phyloP scores from a whole-genome alignment of 345 rosid genomes.

The Brassica carinata region DNA sequence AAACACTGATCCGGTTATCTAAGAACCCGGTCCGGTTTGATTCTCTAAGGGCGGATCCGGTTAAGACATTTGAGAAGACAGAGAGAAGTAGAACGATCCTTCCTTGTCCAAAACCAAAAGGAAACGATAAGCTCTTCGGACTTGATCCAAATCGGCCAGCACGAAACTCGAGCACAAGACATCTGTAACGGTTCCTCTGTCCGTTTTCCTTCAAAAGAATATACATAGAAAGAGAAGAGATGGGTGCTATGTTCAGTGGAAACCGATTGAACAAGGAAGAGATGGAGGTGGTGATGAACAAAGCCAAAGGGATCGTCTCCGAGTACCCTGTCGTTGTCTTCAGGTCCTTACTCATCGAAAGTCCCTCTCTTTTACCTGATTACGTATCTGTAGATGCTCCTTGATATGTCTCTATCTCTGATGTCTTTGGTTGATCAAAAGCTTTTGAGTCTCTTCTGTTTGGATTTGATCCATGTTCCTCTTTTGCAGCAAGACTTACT shows the following conservation, averaged over 20 bases:
- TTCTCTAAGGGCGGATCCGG: not conserved
- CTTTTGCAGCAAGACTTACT: slow-evolving; percentile 64
- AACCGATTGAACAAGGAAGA: too few relatives aligned
- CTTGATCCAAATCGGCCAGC: slow-evolving; percentile 17
- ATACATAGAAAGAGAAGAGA: slow-evolving; percentile 12
- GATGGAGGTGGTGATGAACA: slow-evolving; percentile 49
- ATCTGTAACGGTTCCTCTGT: slow-evolving; percentile 15
- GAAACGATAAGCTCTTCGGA: not conserved
- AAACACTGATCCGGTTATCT: not conserved
- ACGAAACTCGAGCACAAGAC: slow-evolving; percentile 23
- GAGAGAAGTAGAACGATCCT: too few relatives aligned
- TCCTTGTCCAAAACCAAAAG: too few relatives aligned
- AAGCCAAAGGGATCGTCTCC: slow-evolving; percentile 59
- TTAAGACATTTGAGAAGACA: not conserved
- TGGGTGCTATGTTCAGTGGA: slow-evolving; percentile 50
- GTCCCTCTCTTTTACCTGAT: not conserved
- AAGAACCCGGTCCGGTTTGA: not conserved
- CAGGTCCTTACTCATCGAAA: slow-evolving; percentile 5
- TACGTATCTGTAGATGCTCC: not conserved
- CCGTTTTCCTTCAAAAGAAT: not conserved
- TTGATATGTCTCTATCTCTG: too few relatives aligned
- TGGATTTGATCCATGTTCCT: too few relatives aligned
- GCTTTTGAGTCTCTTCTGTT: not conserved
- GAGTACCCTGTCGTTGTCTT: slow-evolving; percentile 68
- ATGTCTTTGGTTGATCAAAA: slow-evolving; percentile 3